Percentiles rank a stretch among this genome's conserved stretches.
Conservation (phyloP, 1,284 basidiomycete genomes). For the Tetrapyrgos nigripes region DNA sequence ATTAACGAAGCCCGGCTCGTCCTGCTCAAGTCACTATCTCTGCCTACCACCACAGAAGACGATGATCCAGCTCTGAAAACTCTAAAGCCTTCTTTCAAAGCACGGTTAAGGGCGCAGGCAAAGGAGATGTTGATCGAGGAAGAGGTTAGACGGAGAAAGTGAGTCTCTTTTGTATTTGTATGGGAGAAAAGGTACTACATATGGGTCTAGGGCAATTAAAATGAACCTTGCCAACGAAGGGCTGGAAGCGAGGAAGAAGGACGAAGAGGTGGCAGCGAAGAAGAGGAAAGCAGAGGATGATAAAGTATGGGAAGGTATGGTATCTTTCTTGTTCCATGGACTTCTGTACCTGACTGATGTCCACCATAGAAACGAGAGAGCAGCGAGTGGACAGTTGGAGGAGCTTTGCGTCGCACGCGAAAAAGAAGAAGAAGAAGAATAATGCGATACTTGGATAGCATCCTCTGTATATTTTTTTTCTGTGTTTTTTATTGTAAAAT, state of each 20-base stretch:
- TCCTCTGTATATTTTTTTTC: neutral
- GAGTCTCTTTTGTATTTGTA: conserved; percentile 31
- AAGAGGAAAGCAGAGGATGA: conserved; percentile 87
- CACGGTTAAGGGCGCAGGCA: conserved; percentile 66
- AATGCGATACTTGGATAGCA: conserved; percentile 64
- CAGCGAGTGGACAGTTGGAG: conserved; percentile 86
- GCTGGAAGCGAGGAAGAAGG: conserved; percentile 82
- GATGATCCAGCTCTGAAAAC: conserved; percentile 61
- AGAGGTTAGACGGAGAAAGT: conserved; percentile 81
- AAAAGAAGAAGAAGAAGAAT: conserved; percentile 82
- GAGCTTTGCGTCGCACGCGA: conserved; percentile 58
- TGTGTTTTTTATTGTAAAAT: no score
- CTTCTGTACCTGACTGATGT: neutral
- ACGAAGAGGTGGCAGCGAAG: conserved; percentile 73
- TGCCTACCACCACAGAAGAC: conserved; percentile 62
- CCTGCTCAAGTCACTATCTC: conserved; percentile 63
- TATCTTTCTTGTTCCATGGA: conserved; percentile 1
- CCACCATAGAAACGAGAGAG: conserved; percentile 67
- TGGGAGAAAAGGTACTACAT: neutral
- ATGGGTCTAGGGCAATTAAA: conserved; percentile 76
- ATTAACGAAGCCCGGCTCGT: conserved; percentile 72
- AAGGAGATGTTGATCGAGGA: conserved; percentile 85
- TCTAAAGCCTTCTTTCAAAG: conserved; percentile 64
- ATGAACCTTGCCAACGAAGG: conserved; percentile 89
- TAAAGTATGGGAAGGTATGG: conserved; percentile 79